phyloP scores from a whole-genome alignment of 352 stramenopile genomes.

The Phytophthora melonis region DNA sequence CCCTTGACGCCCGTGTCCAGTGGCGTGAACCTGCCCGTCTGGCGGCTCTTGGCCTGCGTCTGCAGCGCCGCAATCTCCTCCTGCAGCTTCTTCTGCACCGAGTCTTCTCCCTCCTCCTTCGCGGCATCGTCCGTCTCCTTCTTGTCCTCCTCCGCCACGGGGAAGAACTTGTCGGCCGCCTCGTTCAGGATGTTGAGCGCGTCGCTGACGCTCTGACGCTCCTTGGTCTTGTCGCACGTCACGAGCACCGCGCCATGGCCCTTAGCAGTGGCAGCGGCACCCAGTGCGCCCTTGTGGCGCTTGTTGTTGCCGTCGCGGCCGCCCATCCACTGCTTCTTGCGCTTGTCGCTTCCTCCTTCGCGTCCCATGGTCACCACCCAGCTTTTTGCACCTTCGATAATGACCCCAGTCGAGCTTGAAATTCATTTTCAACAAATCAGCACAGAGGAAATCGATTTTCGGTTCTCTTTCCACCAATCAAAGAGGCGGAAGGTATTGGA shows the following conservation, averaged over 20 bases:
- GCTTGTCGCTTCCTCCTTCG: constrained; percentile 53
- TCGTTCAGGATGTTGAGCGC: constrained; percentile 84
- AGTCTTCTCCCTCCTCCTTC: constrained; percentile 34
- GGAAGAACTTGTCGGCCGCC: constrained; percentile 71
- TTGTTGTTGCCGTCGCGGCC: constrained; percentile 53
- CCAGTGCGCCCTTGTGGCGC: constrained; percentile 65
- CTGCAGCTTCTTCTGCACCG: constrained; percentile 73
- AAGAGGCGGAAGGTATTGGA: constrained; percentile 25
- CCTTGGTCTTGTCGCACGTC: constrained; percentile 82
- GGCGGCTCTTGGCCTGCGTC: constrained; percentile 59
- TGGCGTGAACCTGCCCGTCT: constrained; percentile 74
- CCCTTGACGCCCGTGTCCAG: constrained; percentile 82
- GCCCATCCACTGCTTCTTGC: constrained; percentile 67
- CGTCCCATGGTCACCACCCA: constrained; percentile 33
- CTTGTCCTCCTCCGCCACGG: constrained; percentile 30
- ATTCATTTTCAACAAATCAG: constrained; percentile 36
- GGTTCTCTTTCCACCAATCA: constrained; percentile 34
- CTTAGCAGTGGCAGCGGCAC: constrained; percentile 63
- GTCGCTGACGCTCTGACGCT: constrained; percentile 76
- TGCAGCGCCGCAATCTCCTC: constrained; percentile 75
- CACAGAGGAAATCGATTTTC: background rate
- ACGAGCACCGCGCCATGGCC: constrained; percentile 68
- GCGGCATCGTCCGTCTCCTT: constrained; percentile 28
- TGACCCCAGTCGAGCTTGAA: background rate
- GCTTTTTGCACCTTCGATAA: constrained; percentile 5